Evolutionary conservation across 2,329 filamentous ascomycete genomes (phyloP).

Genomic region (Nemania sp.): DNA sequence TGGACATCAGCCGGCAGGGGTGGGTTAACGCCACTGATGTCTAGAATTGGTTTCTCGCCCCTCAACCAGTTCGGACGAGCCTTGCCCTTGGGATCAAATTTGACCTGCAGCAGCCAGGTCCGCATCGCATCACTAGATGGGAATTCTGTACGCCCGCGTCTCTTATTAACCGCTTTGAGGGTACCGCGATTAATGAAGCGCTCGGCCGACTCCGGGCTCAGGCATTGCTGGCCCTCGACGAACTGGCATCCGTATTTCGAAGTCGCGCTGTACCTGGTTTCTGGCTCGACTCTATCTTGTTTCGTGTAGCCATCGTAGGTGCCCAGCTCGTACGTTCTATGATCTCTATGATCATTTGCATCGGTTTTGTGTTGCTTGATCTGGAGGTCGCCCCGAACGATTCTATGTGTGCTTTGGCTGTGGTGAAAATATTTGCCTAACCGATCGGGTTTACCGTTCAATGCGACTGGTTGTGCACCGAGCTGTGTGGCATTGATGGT

Average conservation of each 20-base stretch:
- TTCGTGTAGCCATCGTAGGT: neutral
- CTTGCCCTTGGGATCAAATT: constrained; percentile 18
- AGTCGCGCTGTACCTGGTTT: constrained; percentile 9
- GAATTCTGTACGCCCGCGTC: neutral
- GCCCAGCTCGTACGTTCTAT: constrained; percentile 1
- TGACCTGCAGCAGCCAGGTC: constrained; percentile 12
- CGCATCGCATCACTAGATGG: neutral
- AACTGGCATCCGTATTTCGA: constrained; percentile 16
- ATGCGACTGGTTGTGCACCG: neutral
- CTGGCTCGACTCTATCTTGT: neutral
- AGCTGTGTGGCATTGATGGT: constrained; percentile 3
- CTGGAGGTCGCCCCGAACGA: constrained; percentile 16
- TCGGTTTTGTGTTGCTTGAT: neutral
- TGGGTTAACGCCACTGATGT: neutral
- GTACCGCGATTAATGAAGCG: constrained; percentile 27
- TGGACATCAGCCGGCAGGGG: neutral
- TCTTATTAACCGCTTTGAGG: neutral
- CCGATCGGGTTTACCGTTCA: constrained; percentile 4
- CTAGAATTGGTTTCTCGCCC: constrained; percentile 11
- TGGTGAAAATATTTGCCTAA: constrained; percentile 20
- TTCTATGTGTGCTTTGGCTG: constrained; percentile 15
- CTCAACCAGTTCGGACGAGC: neutral
- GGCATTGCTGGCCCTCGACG: constrained; percentile 21
- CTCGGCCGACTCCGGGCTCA: constrained; percentile 25
- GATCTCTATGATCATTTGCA: neutral